Base-by-base conservation (phyloP, 768 basidiomycete genomes). In the Leccinum longicurvipes region DNA sequence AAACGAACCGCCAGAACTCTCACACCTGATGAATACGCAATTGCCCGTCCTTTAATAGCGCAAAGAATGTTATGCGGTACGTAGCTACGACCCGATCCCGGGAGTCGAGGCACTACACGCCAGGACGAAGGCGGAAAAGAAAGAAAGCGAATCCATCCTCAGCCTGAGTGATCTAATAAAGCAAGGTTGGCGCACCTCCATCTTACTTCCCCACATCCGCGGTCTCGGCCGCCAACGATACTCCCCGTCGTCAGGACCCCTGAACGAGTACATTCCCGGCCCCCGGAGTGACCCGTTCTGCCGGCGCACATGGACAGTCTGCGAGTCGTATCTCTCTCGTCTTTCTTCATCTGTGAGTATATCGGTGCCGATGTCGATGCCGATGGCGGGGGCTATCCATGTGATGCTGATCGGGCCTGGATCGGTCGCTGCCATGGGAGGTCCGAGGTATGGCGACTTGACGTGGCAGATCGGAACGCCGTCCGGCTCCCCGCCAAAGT, bases 1-100 rank as follows among this genome's bases (percentile, higher is more conserved):
- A 52, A 34, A 34, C 21, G 17, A 34, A 34, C 34, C 3, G 34
- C 34, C 17, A 8, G 34, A 34, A 34, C 34, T 48, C 23, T 56
- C 65, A n/a, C 57, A 71, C 70, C 60, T 71, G 62, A 53, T 71
- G 19, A 24, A 71, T 60, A 19, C 63, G 49, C 6, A 71, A 67
- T 31, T 69, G 71, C 4, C 70, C 70, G 39, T 71, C 70, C 50
- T 72, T 71, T 34, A 50, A 62, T 29, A 71, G 28, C 12, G 70
- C 71, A 55, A 71, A 61, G 10, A 57, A 44, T 24, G 67, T 71
- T 21, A 67, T 57, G 19, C 70, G 70, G 49, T 72, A 71, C 11
- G 69, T 69, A 1, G 70, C 70, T 24, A 72, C 58, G 11, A 71
- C 51, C n/a, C 59, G 60, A 36, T 56, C 51, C 19, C 59, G 58